These are phyloP conservation scores for Coemansia javaensis DNA, from an alignment of 192 early-diverging fungal species.

Conservation along the genomic window DNA sequence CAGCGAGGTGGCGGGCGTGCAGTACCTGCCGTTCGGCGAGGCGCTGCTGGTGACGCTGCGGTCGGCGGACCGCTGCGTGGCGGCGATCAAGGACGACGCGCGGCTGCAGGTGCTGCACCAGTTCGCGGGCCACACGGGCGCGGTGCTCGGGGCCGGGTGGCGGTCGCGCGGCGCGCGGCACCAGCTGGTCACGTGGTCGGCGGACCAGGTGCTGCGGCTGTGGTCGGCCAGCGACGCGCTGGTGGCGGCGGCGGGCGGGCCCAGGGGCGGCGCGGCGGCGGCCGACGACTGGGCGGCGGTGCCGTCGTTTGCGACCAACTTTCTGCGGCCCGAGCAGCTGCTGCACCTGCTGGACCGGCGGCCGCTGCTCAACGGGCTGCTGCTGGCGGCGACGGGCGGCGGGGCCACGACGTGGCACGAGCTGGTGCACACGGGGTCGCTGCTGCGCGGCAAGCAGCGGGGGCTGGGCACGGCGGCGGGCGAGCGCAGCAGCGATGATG, in stretches of 20 bases:
- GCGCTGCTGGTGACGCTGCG: constrained; percentile 25
- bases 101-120: constrained; percentile 16
- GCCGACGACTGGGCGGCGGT: neutral
- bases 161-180: constrained; percentile 11
- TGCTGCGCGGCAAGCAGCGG: no score
- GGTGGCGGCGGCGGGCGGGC: constrained; percentile 13
- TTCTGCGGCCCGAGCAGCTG: constrained; percentile 32
- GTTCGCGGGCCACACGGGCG: constrained; percentile 30
- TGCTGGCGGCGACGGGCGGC: constrained; percentile 14
- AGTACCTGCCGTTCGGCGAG: constrained; percentile 39
- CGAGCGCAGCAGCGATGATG: constrained; percentile 45
- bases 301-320: constrained; percentile 43
- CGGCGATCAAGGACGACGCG: constrained; percentile 16
- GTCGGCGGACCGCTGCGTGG: constrained; percentile 9
- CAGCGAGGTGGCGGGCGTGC: constrained; percentile 24
- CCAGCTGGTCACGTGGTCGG: constrained; percentile 48
- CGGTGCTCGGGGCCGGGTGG: constrained; percentile 34
- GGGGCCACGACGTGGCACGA: constrained; percentile 2
- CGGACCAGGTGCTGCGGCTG: constrained; percentile 39
- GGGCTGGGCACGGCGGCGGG: no score
- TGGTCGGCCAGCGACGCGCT: constrained; percentile 18
- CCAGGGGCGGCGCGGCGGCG: neutral
- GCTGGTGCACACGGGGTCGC: neutral
- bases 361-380: constrained; percentile 16
- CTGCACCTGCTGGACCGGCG: constrained; percentile 25